Percentiles rank a stretch among this genome's conserved stretches.
These are phyloP conservation scores for Brassica balearica DNA, from an alignment of 441 rosid species.

Conservation along the genomic window DNA sequence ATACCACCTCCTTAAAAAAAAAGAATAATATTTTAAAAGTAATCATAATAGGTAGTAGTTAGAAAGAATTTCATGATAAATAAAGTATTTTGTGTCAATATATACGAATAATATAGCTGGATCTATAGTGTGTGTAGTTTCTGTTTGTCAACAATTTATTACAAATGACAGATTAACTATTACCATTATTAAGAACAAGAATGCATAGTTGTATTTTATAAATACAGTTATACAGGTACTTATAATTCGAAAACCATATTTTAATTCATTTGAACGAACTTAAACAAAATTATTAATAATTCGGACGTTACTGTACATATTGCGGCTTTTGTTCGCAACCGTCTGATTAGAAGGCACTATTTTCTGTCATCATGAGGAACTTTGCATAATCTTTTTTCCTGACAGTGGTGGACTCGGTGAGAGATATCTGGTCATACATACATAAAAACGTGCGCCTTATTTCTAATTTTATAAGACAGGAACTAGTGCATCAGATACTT, in stretches of 20 bases:
- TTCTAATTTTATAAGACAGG: slow-evolving; percentile 13
- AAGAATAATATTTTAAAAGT: not conserved
- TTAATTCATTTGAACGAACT: slow-evolving; percentile 1
- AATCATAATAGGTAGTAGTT: not conserved
- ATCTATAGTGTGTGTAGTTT: not conserved
- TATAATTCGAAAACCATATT: slow-evolving; percentile 15
- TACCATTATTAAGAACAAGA: not conserved
- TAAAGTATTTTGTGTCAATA: not conserved
- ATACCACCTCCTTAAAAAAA: not conserved
- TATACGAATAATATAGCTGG: not conserved
- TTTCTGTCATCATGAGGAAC: not conserved
- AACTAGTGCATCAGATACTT: not conserved
- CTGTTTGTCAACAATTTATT: not conserved
- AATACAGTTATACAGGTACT: not conserved
- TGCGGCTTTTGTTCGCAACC: slow-evolving; percentile 31
- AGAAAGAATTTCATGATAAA: too few species aligned
- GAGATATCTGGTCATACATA: not conserved
- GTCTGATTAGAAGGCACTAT: slow-evolving; percentile 4
- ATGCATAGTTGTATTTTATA: not conserved
- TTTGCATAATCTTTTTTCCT: not conserved
- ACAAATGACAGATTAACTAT: not conserved
- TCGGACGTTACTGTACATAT: slow-evolving; percentile 19
- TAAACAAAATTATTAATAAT: not conserved
- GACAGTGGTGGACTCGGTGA: not conserved
- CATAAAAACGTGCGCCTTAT: slow-evolving; percentile 20